A percentile compares a stretch with the other conserved stretches of the same genome.
phyloP scores from a whole-genome alignment of 2,329 filamentous ascomycete species.

The Penicillium nordicum region DNA sequence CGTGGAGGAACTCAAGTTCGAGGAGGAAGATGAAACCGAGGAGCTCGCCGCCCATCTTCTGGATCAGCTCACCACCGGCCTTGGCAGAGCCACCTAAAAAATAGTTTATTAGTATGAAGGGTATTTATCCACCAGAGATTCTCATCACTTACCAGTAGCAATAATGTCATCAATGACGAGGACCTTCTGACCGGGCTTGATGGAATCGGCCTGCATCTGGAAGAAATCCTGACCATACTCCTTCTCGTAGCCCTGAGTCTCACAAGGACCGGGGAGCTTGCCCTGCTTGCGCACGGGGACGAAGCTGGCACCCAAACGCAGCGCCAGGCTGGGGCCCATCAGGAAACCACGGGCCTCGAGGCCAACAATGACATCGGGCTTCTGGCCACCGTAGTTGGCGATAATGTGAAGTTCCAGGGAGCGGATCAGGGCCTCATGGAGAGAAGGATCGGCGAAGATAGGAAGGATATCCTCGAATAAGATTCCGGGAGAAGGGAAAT shows the following conservation, averaged over 20 bases:
- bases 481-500: constrained; percentile 90
- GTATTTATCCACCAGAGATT: background rate
- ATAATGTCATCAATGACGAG: constrained; percentile 97
- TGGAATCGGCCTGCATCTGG: constrained; percentile 86
- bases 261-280: constrained; percentile 87
- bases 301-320: constrained; percentile 78
- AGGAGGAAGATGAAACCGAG: constrained; percentile 93
- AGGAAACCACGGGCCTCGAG: constrained; percentile 93
- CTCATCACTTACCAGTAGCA: constrained; percentile 71
- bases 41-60: constrained; percentile 79
- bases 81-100: constrained; percentile 78
- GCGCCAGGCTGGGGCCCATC: constrained; percentile 84
- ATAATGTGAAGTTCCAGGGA: constrained; percentile 81
- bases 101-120: constrained; percentile 1
- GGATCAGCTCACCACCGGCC: constrained; percentile 81
- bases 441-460: constrained; percentile 73
- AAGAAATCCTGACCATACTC: constrained; percentile 95
- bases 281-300: constrained; percentile 93
- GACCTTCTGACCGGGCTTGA: constrained; percentile 83
- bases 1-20: constrained; percentile 89
- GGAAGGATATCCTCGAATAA: constrained; percentile 98
- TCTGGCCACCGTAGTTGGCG: constrained; percentile 57
- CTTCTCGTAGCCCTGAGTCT: constrained; percentile 84
- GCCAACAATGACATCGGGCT: constrained; percentile 86
- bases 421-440: constrained; percentile 74